Evolutionary conservation across 805 yeast species (phyloP).

Genomic region (Candida saitoana): DNA sequence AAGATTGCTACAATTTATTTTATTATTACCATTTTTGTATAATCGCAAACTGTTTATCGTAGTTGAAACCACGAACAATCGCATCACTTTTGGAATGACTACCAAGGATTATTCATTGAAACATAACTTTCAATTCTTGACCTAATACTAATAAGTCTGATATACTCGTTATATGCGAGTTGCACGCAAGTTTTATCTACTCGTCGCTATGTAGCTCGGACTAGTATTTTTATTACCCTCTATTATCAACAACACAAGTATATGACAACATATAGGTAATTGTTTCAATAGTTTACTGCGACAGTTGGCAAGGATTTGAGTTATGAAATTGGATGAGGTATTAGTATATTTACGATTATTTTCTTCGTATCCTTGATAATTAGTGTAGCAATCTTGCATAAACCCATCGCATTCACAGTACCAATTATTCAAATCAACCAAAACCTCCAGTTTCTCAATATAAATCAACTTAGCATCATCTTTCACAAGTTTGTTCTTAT

Average conservation of each 20-base stretch:
- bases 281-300: conserved; percentile 11
- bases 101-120: no score
- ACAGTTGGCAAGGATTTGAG: conserved; percentile 6
- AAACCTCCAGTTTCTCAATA: neutral
- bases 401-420: conserved; percentile 29
- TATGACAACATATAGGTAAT: conserved; percentile 21
- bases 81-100: no score
- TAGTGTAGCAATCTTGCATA: conserved; percentile 8
- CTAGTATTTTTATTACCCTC: conserved; percentile 6
- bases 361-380: neutral
- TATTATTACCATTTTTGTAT: no score
- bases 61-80: no score
- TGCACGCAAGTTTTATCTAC: no score
- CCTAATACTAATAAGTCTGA: no score
- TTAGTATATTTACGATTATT: conserved; percentile 7
- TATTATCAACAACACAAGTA: conserved; percentile 15
- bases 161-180: no score
- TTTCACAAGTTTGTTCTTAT: neutral
- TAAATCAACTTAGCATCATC: neutral
- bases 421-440: conserved; percentile 24
- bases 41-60: no score
- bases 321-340: conserved; percentile 5
- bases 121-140: no score
- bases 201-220: no score
- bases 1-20: no score